Conservation (phyloP, 2,329 filamentous ascomycete genomes). For the Talaromyces sp. region DNA sequence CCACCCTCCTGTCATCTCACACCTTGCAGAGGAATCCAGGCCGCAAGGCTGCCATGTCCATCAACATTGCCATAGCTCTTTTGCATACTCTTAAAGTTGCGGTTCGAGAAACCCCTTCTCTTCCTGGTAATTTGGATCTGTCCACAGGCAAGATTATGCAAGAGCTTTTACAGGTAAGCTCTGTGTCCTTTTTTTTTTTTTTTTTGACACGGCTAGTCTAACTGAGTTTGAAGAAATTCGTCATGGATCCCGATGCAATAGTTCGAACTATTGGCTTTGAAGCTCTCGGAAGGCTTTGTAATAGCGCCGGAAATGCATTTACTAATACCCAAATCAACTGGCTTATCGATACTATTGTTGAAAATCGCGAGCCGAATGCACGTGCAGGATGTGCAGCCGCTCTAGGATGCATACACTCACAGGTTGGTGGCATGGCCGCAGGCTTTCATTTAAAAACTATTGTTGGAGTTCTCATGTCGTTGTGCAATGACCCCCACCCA, state of each 20-base stretch:
- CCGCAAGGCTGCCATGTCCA: slow-evolving; percentile 81
- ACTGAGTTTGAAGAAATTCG: slow-evolving; percentile 52
- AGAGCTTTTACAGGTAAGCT: slow-evolving; percentile 65
- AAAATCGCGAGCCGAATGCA: slow-evolving; percentile 87
- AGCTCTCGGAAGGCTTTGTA: slow-evolving; percentile 81
- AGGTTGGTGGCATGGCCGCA: slow-evolving; percentile 95
- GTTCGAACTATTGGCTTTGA: slow-evolving; percentile 82
- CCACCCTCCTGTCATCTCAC: slow-evolving; percentile 78
- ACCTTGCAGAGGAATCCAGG: slow-evolving; percentile 80
- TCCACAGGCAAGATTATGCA: slow-evolving; percentile 71
- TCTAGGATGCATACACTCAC: slow-evolving; percentile 86
- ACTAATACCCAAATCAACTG: slow-evolving; percentile 88
- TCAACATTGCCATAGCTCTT: slow-evolving; percentile 82
- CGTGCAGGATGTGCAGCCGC: slow-evolving; percentile 93
- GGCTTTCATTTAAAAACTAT: slow-evolving; percentile 96
- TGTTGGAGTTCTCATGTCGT: slow-evolving; percentile 94
- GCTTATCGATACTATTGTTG: slow-evolving; percentile 88
- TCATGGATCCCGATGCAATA: slow-evolving; percentile 78
- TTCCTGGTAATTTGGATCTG: slow-evolving; percentile 66
- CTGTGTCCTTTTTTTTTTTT: neutral
- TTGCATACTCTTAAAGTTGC: slow-evolving; percentile 77
- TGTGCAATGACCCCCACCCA: slow-evolving; percentile 92
- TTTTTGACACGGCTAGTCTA: slow-evolving; percentile 8
- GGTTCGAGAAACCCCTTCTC: slow-evolving; percentile 70
- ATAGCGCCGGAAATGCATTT: slow-evolving; percentile 75